phyloP scores from a whole-genome alignment of 345 rosid species.

The Corymbia maculata region DNA sequence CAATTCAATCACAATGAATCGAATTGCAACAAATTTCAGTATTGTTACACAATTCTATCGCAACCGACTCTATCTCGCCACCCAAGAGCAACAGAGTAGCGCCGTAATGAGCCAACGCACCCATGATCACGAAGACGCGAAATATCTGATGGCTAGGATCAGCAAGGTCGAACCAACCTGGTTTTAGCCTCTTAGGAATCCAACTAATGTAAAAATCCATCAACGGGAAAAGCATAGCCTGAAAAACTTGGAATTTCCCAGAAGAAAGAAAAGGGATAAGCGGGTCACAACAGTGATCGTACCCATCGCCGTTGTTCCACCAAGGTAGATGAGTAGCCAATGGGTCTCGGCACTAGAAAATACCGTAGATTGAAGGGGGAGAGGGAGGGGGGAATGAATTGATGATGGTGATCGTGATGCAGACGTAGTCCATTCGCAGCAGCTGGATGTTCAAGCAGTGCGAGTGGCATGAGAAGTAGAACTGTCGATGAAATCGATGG shows the following conservation, averaged over 20 bases:
- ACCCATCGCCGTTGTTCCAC: slow-evolving; percentile 63
- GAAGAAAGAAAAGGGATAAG: slow-evolving; percentile 58
- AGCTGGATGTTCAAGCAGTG: slow-evolving; percentile 34
- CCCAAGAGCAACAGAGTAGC: slow-evolving; percentile 46
- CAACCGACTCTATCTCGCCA: slow-evolving; percentile 62
- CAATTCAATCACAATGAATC: not conserved
- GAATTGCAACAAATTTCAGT: not conserved
- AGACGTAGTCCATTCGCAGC: slow-evolving; percentile 59
- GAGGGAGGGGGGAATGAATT: slow-evolving; percentile 23
- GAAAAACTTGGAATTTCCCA: slow-evolving; percentile 40
- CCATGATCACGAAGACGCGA: slow-evolving; percentile 44
- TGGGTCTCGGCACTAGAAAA: slow-evolving; percentile 73
- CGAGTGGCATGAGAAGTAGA: not conserved
- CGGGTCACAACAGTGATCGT: slow-evolving; percentile 58
- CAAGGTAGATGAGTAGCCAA: slow-evolving; percentile 68
- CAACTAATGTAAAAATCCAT: slow-evolving; percentile 29
- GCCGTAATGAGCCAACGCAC: slow-evolving; percentile 72
- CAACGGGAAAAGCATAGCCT: slow-evolving; percentile 56
- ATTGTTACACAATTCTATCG: not conserved
- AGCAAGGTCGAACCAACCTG: not conserved
- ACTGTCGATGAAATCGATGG: not conserved
- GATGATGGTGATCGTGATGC: slow-evolving; percentile 77
- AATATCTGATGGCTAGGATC: not conserved
- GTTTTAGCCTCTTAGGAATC: not conserved
- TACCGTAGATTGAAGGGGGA: slow-evolving; percentile 77